phyloP scores from a whole-genome alignment of 2,329 filamentous ascomycete genomes.

The Aspergillus brasiliensis region DNA sequence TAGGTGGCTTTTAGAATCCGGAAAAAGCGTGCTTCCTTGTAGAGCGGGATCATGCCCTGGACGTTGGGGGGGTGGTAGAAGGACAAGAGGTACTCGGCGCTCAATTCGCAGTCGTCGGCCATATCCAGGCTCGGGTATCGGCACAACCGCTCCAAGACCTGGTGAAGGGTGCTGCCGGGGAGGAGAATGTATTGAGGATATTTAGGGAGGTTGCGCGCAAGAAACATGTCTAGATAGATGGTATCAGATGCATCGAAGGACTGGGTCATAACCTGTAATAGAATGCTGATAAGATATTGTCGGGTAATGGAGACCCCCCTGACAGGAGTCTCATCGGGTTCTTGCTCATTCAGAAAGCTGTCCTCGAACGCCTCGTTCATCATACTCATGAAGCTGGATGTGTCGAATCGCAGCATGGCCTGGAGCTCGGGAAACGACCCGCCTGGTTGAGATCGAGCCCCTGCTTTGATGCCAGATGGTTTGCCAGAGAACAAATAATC shows the following conservation, averaged over 20 bases:
- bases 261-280: constrained; percentile 85
- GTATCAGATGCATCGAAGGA: constrained; percentile 77
- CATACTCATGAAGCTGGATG: constrained; percentile 89
- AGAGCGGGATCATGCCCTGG: constrained; percentile 71
- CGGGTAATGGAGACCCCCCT: constrained; percentile 72
- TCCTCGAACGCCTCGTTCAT: constrained; percentile 98
- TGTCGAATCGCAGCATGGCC: constrained; percentile 82
- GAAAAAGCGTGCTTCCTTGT: constrained; percentile 80
- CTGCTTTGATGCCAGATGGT: constrained; percentile 20
- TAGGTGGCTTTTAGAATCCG: constrained; percentile 90
- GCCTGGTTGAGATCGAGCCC: constrained; percentile 54
- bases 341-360: constrained; percentile 79
- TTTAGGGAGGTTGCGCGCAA: constrained; percentile 92
- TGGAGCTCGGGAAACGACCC: constrained; percentile 84
- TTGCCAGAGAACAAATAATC: constrained; percentile 90
- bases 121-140: constrained; percentile 78
- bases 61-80: constrained; percentile 89
- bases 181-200: constrained; percentile 94
- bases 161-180: constrained; percentile 80
- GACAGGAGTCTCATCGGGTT: constrained; percentile 62
- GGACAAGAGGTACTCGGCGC: constrained; percentile 90
- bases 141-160: constrained; percentile 79
- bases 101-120: constrained; percentile 93
- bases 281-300: constrained; percentile 87
- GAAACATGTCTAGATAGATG: constrained; percentile 97